Evolutionary conservation across 805 yeast genomes (phyloP).

Genomic region (Blastobotrys parvus): DNA sequence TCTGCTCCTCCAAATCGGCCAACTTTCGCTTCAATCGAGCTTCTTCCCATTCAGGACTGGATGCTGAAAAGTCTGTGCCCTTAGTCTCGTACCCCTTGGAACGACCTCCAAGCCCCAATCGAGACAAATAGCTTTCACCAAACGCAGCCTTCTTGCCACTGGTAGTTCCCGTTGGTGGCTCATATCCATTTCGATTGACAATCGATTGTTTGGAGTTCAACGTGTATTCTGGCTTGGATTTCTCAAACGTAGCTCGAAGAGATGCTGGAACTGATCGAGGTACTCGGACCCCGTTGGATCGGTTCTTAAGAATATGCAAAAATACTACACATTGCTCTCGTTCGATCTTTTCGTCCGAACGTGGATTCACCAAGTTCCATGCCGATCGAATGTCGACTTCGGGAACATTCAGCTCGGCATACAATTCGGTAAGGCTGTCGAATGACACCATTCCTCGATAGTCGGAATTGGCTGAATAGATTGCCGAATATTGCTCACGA

Average conservation of each 20-base stretch:
- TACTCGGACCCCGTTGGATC: constrained; percentile 73
- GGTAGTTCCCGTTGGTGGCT: constrained; percentile 14
- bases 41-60: constrained; percentile 80
- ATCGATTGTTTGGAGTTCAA: constrained; percentile 43
- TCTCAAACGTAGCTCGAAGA: constrained; percentile 82
- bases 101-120: constrained; percentile 42
- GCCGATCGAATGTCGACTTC: constrained; percentile 78
- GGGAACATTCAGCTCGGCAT: constrained; percentile 69
- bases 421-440: constrained; percentile 60
- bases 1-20: constrained; percentile 60
- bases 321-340: constrained; percentile 87
- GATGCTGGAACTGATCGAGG: constrained; percentile 95
- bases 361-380: constrained; percentile 94
- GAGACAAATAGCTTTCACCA: constrained; percentile 43
- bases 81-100: constrained; percentile 28
- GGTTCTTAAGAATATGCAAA: constrained; percentile 83
- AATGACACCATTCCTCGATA: constrained; percentile 71
- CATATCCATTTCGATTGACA: constrained; percentile 17
- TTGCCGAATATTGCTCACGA: constrained; percentile 63
- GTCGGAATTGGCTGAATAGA: constrained; percentile 69
- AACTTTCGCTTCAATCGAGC: constrained; percentile 74
- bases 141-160: constrained; percentile 20
- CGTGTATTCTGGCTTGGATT: constrained; percentile 64
- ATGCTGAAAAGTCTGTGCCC: constrained; percentile 67
- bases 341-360: constrained; percentile 77